phyloP scores from a whole-genome alignment of 805 yeast genomes.

The Novakomyces olei region DNA sequence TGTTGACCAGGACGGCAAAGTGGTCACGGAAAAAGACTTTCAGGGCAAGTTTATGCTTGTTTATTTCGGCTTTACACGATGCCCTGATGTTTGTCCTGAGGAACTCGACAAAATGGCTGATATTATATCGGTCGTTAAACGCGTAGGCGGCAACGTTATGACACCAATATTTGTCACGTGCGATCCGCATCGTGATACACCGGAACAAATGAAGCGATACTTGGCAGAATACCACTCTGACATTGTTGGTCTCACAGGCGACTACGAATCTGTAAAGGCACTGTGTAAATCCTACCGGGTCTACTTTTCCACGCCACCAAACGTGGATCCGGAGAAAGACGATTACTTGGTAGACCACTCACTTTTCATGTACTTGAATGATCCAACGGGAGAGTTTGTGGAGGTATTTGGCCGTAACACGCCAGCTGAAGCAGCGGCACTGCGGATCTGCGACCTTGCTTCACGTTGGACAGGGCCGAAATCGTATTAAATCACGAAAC shows the following conservation, averaged over 20 bases:
- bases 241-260: conserved; percentile 78
- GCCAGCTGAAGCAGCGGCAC: conserved; percentile 52
- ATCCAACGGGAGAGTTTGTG: conserved; percentile 89
- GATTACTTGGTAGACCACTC: conserved; percentile 95
- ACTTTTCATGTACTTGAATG: conserved; percentile 91
- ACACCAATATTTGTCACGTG: conserved; percentile 76
- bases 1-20: conserved; percentile 44
- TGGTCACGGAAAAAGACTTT: conserved; percentile 57
- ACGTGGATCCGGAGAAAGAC: conserved; percentile 71
- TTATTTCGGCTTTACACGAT: conserved; percentile 93
- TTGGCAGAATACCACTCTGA: conserved; percentile 73
- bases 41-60: conserved; percentile 52
- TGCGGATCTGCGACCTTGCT: conserved; percentile 33
- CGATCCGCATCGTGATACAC: conserved; percentile 88
- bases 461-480: too few species aligned
- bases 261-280: conserved; percentile 61
- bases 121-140: not conserved
- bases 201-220: conserved; percentile 63
- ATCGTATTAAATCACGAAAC: too few species aligned
- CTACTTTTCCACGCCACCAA: conserved; percentile 90
- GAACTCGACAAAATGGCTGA: conserved; percentile 75
- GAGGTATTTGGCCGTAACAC: conserved; percentile 88
- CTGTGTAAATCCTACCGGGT: conserved; percentile 81
- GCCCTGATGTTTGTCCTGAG: conserved; percentile 98
- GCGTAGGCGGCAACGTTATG: not conserved